These are phyloP conservation scores for Hylodesmum podocarpum DNA, from an alignment of 306 rosid genomes.

Conservation along the genomic window DNA sequence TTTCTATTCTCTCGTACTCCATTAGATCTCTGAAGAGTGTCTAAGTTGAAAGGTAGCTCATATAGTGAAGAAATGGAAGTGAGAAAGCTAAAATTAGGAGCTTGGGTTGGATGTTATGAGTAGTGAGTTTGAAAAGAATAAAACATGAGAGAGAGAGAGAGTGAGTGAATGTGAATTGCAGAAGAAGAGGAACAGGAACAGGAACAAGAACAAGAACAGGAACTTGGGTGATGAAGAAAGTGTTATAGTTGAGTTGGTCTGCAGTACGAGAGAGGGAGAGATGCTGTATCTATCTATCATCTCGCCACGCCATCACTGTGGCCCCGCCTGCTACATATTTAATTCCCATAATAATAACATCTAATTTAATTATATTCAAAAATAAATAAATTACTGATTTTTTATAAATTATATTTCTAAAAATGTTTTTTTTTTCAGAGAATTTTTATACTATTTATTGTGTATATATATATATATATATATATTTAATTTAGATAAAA, in stretches of 20 bases:
- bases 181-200: not conserved
- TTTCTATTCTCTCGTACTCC: constrained; percentile 92
- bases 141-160: constrained; percentile 25
- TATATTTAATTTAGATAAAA: too few relatives aligned
- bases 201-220: not conserved
- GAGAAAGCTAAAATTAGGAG: constrained; percentile 20
- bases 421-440: too few relatives aligned
- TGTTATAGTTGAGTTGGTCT: constrained; percentile 22
- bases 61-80: constrained; percentile 17
- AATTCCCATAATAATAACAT: not conserved
- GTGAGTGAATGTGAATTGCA: not conserved
- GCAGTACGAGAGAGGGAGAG: constrained; percentile 22
- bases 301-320: constrained; percentile 38
- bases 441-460: too few relatives aligned
- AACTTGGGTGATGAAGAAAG: not conserved
- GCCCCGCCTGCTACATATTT: not conserved
- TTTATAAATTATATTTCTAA: too few relatives aligned
- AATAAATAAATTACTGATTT: too few relatives aligned
- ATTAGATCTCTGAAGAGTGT: constrained; percentile 50
- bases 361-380: too few relatives aligned
- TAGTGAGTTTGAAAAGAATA: not conserved
- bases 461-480: too few relatives aligned
- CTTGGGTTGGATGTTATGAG: constrained; percentile 14
- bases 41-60: not conserved
- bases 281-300: constrained; percentile 7